Conservation (phyloP, 2,329 filamentous ascomycete genomes). For the Sporothrix globosa region DNA sequence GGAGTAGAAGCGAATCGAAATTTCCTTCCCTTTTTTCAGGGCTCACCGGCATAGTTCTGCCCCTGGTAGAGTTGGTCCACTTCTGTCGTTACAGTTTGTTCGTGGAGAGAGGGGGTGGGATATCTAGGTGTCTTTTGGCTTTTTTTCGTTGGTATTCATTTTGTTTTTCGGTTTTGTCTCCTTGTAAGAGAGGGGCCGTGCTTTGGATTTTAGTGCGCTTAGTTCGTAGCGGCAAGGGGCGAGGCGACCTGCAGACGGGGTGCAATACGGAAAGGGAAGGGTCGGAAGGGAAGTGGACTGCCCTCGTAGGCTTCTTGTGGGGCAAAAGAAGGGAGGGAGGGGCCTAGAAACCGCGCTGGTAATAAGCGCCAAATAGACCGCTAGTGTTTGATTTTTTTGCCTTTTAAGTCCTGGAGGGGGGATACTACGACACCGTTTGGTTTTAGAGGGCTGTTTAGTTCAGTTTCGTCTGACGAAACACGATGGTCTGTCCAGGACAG, state of each 20-base stretch:
- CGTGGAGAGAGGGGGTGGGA: background rate
- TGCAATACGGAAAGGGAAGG: conserved; percentile 23
- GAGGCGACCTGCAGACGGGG: conserved; percentile 35
- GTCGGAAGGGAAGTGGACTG: conserved; percentile 23
- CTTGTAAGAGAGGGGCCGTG: background rate
- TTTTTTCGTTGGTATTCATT: too few relatives aligned
- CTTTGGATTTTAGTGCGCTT: conserved; percentile 18
- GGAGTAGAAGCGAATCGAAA: background rate
- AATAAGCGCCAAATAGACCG: conserved; percentile 20
- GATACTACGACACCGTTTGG: background rate
- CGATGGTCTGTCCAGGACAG: background rate
- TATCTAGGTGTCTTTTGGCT: too few relatives aligned
- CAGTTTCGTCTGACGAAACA: conserved; percentile 17
- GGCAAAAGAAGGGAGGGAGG: background rate
- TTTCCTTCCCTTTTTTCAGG: too few relatives aligned
- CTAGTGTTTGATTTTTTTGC: background rate
- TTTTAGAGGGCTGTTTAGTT: background rate
- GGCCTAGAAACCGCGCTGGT: background rate
- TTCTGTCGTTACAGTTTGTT: background rate
- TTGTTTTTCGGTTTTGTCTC: background rate
- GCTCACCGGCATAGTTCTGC: too few relatives aligned
- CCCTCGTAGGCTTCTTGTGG: background rate
- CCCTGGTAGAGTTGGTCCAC: too few relatives aligned
- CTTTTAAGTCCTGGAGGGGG: background rate
- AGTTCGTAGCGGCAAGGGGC: conserved; percentile 35